Base-by-base conservation (phyloP, 2,329 filamentous ascomycete species). In the Myriosclerotinia scirpicola region DNA sequence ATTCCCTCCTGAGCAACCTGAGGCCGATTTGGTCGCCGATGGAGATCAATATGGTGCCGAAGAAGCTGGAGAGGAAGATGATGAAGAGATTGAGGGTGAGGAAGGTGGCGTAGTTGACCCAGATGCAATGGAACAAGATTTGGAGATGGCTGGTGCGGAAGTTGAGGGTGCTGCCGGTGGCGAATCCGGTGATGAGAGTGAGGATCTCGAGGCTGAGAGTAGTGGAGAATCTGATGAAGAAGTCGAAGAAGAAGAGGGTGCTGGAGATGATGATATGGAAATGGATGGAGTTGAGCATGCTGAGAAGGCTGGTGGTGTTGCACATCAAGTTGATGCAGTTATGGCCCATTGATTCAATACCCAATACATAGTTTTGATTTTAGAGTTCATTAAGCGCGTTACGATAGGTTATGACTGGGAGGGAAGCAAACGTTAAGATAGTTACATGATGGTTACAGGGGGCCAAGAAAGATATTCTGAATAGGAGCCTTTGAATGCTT, bases 1-100 rank as follows among this genome's bases (percentile, higher is more conserved):
- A 80, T 99, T 92, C 78, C 95, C 95, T 40, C 96, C 95, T 69
- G 95, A 99, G 78, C 95, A 99, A 81, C 95, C 95, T 53, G 95
- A 99, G 78, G 95, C 93, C 64, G 96, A 99, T 76, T 84, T 90
- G 54, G 84, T 86, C 62, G 90, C 90, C 54, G 94, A 97, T 73
- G 95, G 96, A 73, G 90, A 91, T 36, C 87, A 90, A 72, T 99
- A 99, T 76, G 95, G 94, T 69, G 92, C 91, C 30, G 95, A 98
- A 66, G 94, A 97, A 78, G 87, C 87, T 20, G 92, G 92, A 58
- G 89, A 89, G 46, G 87, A 89, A 70, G 87, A 89, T 63, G 88
- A 88, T 63, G 87, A 88, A 64, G 87, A 85, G n/a, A 86, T 79
- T 15, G 85, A 84, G 64, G 85, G 82, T 11, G 83, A 85, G 66